Base-by-base conservation (phyloP, 345 rosid species). In the Cochlearia excelsa region DNA sequence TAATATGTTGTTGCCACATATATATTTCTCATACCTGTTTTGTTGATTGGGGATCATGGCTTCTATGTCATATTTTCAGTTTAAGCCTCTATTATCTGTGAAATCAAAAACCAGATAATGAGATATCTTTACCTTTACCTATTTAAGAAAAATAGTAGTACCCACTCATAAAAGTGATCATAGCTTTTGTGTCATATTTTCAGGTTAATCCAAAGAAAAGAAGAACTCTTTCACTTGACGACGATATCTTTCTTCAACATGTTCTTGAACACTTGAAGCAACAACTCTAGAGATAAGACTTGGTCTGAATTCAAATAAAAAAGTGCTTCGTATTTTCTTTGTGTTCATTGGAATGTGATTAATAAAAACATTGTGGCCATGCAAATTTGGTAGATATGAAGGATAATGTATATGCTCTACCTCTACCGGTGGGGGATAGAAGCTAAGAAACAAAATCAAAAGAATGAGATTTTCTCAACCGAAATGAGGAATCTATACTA, bases 221-320 rank as follows among this genome's bases (percentile, higher is more conserved):
- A 46, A 70, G 95, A 67, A 71, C 72, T 3, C 75, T 76, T 31
- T 87, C 95, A 26, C 84, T 84, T 16, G 95, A 84, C 30, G 88
- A 80, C 55, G 81, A 72, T 50, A 76, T 76, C 61, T 80, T 87
- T 69, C 62, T 74, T 3, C 69, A 75, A 50, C 78, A 77, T 58
- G 37, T 70, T 48, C n/a, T n/a, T n/a, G n/a, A n/a, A n/a, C n/a
- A n/a, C 68, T 45, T 41, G 67, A 76, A 53, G 53, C 54, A 35
- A 51, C 73, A 50, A 69, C 77, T 40, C 81, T 76, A 26, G 61
- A 73, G 31, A 57, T 64, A 38, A 79, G 79, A 70, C 43, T 63
- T 29, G 51, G 35, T 29, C 5, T 33, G 35, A 33, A 30, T 46
- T 10, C 10, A 41, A 31, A 33, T 7, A n/a, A 9, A 30, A 8